Percentiles rank a stretch among this genome's conserved stretches.
These are phyloP conservation scores for Leccinum ochraceum DNA, from an alignment of 768 basidiomycete species.

Conservation along the genomic window DNA sequence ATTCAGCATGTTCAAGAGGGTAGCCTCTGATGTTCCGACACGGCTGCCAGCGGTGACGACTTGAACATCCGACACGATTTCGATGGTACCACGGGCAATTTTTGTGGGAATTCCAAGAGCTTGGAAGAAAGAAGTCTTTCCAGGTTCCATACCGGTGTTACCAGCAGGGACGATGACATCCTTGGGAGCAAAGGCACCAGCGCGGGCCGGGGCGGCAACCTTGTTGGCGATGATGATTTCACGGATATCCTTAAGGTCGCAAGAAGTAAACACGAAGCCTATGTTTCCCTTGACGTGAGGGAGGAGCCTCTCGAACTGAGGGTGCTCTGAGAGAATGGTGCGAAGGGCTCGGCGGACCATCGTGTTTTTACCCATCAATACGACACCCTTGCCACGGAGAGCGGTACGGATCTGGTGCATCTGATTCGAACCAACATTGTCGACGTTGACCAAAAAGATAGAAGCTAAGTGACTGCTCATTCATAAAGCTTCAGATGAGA, in stretches of 20 bases:
- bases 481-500: neutral
- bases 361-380: conserved; percentile 99
- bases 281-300: conserved; percentile 97
- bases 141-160: conserved; percentile 99
- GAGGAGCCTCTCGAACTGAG: conserved; percentile 94
- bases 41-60: conserved; percentile 91
- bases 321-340: conserved; percentile 83
- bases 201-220: conserved; percentile 98
- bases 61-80: conserved; percentile 97
- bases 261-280: conserved; percentile 95
- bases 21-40: conserved; percentile 97
- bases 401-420: conserved; percentile 97
- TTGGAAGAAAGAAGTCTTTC: conserved; percentile 99
- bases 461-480: conserved; percentile 60
- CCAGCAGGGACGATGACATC: conserved; percentile 91
- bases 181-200: conserved; percentile 92
- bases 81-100: conserved; percentile 99
- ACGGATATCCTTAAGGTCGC: conserved; percentile 93
- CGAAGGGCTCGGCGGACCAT: conserved; percentile 99
- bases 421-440: conserved; percentile 99
- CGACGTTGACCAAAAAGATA: conserved; percentile 98
- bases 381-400: conserved; percentile 94
- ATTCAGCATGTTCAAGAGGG: conserved; percentile 99
- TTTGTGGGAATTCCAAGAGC: conserved; percentile 99
- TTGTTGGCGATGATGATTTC: conserved; percentile 95